phyloP scores from a whole-genome alignment of 1,284 basidiomycete genomes.

The Sanguinoderma infundibulare region DNA sequence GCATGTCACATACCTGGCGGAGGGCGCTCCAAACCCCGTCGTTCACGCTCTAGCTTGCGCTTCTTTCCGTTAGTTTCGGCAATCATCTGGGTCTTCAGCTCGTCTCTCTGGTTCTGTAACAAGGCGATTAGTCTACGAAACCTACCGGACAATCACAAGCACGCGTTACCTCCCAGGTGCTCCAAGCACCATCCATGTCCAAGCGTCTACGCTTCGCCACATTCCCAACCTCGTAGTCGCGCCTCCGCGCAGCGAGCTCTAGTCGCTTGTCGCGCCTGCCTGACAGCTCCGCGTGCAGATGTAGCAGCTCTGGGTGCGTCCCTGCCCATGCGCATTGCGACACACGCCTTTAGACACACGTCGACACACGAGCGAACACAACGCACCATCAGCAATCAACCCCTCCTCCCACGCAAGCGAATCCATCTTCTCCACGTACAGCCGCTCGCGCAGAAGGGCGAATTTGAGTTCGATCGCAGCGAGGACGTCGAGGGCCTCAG shows the following conservation, averaged over 20 bases:
- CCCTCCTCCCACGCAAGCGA: slow-evolving; percentile 77
- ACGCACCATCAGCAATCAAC: slow-evolving; percentile 66
- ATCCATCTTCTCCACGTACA: slow-evolving; percentile 87
- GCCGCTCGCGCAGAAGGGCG: slow-evolving; percentile 69
- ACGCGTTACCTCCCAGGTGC: slow-evolving; percentile 72
- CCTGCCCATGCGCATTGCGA: slow-evolving; percentile 43
- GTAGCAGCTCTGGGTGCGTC: slow-evolving; percentile 82
- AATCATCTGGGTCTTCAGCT: slow-evolving; percentile 83
- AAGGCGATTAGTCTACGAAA: neutral
- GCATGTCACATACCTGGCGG: slow-evolving; percentile 54
- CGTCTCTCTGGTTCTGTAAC: slow-evolving; percentile 63
- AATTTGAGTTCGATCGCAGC: slow-evolving; percentile 82
- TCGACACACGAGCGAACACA: slow-evolving; percentile 14
- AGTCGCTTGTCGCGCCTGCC: slow-evolving; percentile 75
- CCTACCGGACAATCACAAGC: neutral
- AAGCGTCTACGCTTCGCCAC: slow-evolving; percentile 58
- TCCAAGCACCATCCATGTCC: slow-evolving; percentile 73
- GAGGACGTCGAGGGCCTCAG: slow-evolving; percentile 78
- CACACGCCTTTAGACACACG: slow-evolving; percentile 5
- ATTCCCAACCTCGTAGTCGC: slow-evolving; percentile 64
- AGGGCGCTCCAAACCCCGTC: slow-evolving; percentile 75
- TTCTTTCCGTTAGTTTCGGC: slow-evolving; percentile 84
- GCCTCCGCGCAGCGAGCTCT: slow-evolving; percentile 72
- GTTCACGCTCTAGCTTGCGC: slow-evolving; percentile 80
- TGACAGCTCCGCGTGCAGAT: slow-evolving; percentile 76